phyloP scores from a whole-genome alignment of 192 early-diverging fungal species.

The Podila minutissima region DNA sequence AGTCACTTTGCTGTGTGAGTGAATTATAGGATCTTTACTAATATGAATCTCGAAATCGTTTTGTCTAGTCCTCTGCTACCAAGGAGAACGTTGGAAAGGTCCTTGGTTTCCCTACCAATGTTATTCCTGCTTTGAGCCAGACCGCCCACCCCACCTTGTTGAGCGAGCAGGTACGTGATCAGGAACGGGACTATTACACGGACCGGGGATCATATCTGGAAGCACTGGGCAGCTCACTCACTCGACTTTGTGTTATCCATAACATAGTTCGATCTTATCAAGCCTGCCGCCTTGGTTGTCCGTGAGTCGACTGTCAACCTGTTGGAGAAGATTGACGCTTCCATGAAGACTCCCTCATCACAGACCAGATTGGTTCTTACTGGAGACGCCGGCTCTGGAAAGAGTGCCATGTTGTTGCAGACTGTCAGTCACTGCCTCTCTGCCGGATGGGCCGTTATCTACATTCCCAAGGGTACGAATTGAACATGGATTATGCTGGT shows the following conservation, averaged over 20 bases:
- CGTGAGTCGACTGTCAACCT: conserved; percentile 53
- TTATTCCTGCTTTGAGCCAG: conserved; percentile 34
- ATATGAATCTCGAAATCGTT: neutral
- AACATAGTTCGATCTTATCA: conserved; percentile 51
- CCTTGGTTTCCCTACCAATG: conserved; percentile 28
- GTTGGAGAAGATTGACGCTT: conserved; percentile 45
- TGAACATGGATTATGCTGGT: neutral
- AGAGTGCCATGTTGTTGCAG: conserved; percentile 60
- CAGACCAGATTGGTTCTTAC: conserved; percentile 51
- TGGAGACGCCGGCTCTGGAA: conserved; percentile 59
- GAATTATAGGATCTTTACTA: too few species aligned
- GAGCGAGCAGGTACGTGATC: conserved; percentile 35
- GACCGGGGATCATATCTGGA: neutral
- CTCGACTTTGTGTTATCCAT: neutral
- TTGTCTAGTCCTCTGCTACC: conserved; percentile 38
- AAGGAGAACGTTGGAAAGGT: conserved; percentile 45
- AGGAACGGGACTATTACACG: neutral
- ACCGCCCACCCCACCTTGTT: conserved; percentile 39
- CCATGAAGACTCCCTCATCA: conserved; percentile 37
- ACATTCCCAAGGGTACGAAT: conserved; percentile 57
- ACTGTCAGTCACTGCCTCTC: conserved; percentile 54
- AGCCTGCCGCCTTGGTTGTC: conserved; percentile 51
- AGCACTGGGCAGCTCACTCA: neutral
- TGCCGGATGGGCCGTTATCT: conserved; percentile 63
- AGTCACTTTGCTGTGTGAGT: neutral